Evolutionary conservation across 2,329 filamentous ascomycete species (phyloP), one percentile per base, ranked within the genome.

Genomic region (Trichoderma citrinoviride): DNA sequence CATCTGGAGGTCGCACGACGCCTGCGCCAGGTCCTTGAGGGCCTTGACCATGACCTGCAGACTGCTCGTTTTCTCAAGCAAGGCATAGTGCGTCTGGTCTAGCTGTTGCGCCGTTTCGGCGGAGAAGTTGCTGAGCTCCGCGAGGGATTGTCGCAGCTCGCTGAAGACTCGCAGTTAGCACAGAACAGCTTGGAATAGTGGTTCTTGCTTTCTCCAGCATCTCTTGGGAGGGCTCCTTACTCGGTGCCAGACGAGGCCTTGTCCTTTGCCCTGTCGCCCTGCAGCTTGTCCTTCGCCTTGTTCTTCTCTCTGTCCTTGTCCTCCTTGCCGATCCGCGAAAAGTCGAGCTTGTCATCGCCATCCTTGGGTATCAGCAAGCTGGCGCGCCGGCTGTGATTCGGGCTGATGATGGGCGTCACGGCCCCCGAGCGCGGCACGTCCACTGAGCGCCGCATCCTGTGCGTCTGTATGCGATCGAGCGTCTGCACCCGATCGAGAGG

Each of bases 61-160:
- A 1, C 82, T 75, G 56, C 83, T 83, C 55, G 90, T 82, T 72
- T 89, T 91, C 73, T 91, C 87, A 33, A 92, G 80, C 10, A 93
- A 84, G 0, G 86, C 85, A 68, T 90, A 90, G 77, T 93, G 93
- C 3, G 88, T 88, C 65, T 90, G 85, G 73, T 93, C 90, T 47
- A 94, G 84, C 40, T 84, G 84, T 66, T 83, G 82, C 17, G 87
- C 90, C 25, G 87, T 86, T 23, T 81, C 77, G 63, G 86, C 82
- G 23, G 89, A 89, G 73, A 87, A 82, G 37, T 82, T 78, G 69
- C 82, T 83, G 12, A 93, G 80, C 55, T 83, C 79, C 25, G 75
- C 72, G 0, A 88, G 77, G 4, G 84, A 82, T 63, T 81, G 81
- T 68, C 79, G 80, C 21, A 88, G 71, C 54, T 80, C 81, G 65